Base-by-base conservation (phyloP, 345 rosid species). In the Chamaenerion angustifolium region DNA sequence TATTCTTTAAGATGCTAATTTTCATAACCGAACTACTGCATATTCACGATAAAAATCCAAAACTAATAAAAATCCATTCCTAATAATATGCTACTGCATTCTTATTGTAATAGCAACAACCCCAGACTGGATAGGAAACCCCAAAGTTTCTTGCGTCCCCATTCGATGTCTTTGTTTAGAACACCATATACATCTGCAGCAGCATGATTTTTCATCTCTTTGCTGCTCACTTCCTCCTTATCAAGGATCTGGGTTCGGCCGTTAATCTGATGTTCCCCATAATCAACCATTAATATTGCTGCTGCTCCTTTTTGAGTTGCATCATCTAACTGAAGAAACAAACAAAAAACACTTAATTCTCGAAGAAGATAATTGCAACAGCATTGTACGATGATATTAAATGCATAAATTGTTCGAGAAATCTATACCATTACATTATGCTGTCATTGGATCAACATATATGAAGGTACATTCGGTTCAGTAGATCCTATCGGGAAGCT, bases 61-160 rank as follows among this genome's bases (percentile, higher is more conserved):
- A n/a, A n/a, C n/a, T n/a, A n/a, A n/a, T n/a, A 45, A 49, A 27
- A 48, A 6, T 23, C 14, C 31, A 25, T 8, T 10, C n/a, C 41
- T 49, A 4, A 19, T 12, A 40, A 25, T 23, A 1, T 49, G 52
- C 40, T 49, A 35, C 42, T 17, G 5, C 43, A 19, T 13, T 13
- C 12, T 0, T 47, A 7, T 10, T 21, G 5, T 42, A 6, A 10
- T 25, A 12, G 12, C 17, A 16, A 40, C 31, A 58, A 50, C 14
- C 62, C 73, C 35, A 88, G 65, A 68, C 44, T 72, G 41, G 52
- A 56, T 11, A 88, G 69, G 57, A 88, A 66, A 66, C 68, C 81
- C 54, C 73, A 68, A 41, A 88, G 62, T 4, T 72, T 64, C 63
- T 50, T 70, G 16, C 64, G 73, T 58, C 93, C 94, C 97, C 95